A percentile compares a stretch with the other conserved stretches of the same genome.
These are phyloP conservation scores for Hygrophorus pudorinus DNA, from an alignment of 768 basidiomycete species.

Conservation along the genomic window DNA sequence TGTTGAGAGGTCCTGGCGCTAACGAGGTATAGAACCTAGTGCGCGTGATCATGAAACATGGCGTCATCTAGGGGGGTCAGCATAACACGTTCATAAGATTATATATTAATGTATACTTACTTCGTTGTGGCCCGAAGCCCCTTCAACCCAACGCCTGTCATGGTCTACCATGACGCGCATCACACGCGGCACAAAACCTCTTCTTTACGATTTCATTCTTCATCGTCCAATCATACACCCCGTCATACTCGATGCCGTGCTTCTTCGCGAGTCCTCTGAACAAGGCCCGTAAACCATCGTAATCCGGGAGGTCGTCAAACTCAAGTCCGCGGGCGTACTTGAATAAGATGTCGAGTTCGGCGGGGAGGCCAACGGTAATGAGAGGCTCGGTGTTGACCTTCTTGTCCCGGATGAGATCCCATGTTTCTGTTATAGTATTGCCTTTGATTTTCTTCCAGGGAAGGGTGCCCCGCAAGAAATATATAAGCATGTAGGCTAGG, in stretches of 20 bases:
- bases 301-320: slow-evolving; percentile 86
- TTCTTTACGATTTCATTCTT: slow-evolving; percentile 12
- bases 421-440: slow-evolving; percentile 48
- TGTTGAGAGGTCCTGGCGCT: too few relatives aligned
- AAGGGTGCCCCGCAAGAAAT: slow-evolving; percentile 67
- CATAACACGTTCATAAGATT: background rate
- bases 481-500: slow-evolving; percentile 75
- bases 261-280: slow-evolving; percentile 52
- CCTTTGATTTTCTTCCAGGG: slow-evolving; percentile 66
- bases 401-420: slow-evolving; percentile 68
- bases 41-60: too few relatives aligned
- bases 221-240: slow-evolving; percentile 23
- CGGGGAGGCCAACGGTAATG: slow-evolving; percentile 66
- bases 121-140: background rate
- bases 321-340: slow-evolving; percentile 70
- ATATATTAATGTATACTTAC: too few relatives aligned
- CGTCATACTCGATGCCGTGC: slow-evolving; percentile 10
- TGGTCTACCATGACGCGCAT: slow-evolving; percentile 12
- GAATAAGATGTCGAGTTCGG: slow-evolving; percentile 75
- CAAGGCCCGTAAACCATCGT: slow-evolving; percentile 67
- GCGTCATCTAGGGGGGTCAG: too few relatives aligned
- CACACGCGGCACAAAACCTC: slow-evolving; percentile 23
- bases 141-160: background rate
- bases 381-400: slow-evolving; percentile 58
- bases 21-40: too few relatives aligned